Evolutionary conservation across 1,139 yeast species (phyloP).

Genomic region (Chernovozyma aurita): DNA sequence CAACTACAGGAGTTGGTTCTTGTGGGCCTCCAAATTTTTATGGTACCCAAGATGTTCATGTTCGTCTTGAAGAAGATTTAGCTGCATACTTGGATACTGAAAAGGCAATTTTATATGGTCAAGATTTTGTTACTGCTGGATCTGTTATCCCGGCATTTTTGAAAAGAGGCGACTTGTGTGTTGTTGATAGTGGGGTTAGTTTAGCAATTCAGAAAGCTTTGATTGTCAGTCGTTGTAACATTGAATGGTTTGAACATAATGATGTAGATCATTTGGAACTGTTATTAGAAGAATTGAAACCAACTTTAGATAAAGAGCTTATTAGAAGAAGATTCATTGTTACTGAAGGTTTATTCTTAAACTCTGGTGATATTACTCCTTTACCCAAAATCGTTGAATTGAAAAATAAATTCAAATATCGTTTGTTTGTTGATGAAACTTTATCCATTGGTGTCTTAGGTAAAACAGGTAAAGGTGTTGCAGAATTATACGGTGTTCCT

Average conservation of each 20-base stretch:
- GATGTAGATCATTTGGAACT: slow-evolving; percentile 78
- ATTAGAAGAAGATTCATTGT: slow-evolving; percentile 88
- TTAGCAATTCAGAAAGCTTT: slow-evolving; percentile 85
- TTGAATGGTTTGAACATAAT: slow-evolving; percentile 83
- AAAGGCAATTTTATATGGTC: slow-evolving; percentile 82
- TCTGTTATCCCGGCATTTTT: slow-evolving; percentile 96
- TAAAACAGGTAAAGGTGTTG: slow-evolving; percentile 79
- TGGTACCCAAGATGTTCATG: slow-evolving; percentile 93
- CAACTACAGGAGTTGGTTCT: slow-evolving; percentile 88
- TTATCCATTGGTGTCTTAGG: slow-evolving; percentile 87
- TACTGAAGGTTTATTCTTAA: slow-evolving; percentile 84
- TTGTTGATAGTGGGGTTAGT: slow-evolving; percentile 79
- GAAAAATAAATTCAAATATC: slow-evolving; percentile 76
- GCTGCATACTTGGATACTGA: slow-evolving; percentile 75
- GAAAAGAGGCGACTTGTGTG: slow-evolving; percentile 90
- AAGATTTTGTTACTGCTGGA: slow-evolving; percentile 86
- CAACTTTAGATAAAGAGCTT: slow-evolving; percentile 58
- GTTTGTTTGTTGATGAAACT: slow-evolving; percentile 84
- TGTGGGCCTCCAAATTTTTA: slow-evolving; percentile 98
- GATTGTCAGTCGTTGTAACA: slow-evolving; percentile 78
- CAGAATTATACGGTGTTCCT: slow-evolving; percentile 66
- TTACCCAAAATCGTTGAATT: slow-evolving; percentile 67
- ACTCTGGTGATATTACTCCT: slow-evolving; percentile 76
- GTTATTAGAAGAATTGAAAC: slow-evolving; percentile 58
- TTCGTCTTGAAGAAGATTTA: slow-evolving; percentile 70